Evolutionary conservation across 371 early-diverging fungal genomes (phyloP).

Genomic region (Mortierella sp.): DNA sequence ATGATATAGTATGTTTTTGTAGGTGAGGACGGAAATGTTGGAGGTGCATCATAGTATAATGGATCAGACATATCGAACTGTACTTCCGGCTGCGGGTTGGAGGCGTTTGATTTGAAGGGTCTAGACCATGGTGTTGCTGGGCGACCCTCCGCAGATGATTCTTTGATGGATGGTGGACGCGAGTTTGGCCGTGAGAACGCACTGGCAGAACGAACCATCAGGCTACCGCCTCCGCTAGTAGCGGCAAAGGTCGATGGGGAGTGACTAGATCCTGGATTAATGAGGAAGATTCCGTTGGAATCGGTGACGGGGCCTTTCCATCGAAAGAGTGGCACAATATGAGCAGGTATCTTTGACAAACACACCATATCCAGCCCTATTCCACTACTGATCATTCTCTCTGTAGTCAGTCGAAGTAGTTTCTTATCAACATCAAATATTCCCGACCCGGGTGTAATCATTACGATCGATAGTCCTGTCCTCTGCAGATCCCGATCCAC

Average conservation of each 20-base stretch:
- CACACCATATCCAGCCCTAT: conserved; percentile 95
- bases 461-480: conserved; percentile 92
- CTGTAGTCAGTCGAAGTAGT: conserved; percentile 90
- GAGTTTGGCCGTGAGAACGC: conserved; percentile 42
- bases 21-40: conserved; percentile 46
- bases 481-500: conserved; percentile 93
- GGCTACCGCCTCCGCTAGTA: conserved; percentile 32
- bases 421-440: conserved; percentile 88
- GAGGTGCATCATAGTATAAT: conserved; percentile 63
- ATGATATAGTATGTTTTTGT: conserved; percentile 77
- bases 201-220: conserved; percentile 41
- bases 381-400: conserved; percentile 95
- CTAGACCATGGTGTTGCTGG: conserved; percentile 53
- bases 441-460: conserved; percentile 93
- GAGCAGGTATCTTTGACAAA: conserved; percentile 88
- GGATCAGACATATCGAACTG: conserved; percentile 66
- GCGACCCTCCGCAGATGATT: conserved; percentile 35
- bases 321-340: conserved; percentile 89
- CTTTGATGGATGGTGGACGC: conserved; percentile 41
- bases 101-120: conserved; percentile 20
- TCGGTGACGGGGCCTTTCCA: conserved; percentile 55
- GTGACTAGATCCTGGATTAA: conserved; percentile 27
- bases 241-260: conserved; percentile 37
- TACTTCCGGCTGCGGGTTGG: conserved; percentile 42
- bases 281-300: conserved; percentile 22